Evolutionary conservation across 2,329 filamentous ascomycete species (phyloP).

Genomic region (Microcyclosporella mali): DNA sequence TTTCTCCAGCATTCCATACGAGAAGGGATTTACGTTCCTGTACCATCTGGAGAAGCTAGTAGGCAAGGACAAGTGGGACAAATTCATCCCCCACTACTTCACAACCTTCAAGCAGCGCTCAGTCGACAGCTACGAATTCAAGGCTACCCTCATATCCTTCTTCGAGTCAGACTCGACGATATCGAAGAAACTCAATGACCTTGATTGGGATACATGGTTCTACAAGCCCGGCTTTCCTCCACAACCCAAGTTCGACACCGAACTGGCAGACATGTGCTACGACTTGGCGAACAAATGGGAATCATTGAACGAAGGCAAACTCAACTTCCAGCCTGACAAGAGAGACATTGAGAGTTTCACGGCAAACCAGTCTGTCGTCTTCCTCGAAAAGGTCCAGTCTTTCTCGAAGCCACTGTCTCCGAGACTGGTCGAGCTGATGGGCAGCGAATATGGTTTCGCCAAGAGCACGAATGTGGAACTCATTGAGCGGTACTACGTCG

Average conservation of each 20-base stretch:
- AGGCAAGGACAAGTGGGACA: constrained; percentile 81
- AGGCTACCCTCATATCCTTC: constrained; percentile 77
- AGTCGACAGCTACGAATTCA: constrained; percentile 91
- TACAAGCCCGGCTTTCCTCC: constrained; percentile 82
- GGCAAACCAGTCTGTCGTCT: constrained; percentile 85
- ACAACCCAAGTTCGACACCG: constrained; percentile 86
- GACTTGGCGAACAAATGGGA: constrained; percentile 77
- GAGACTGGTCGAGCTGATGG: constrained; percentile 64
- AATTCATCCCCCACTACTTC: constrained; percentile 95
- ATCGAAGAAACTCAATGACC: constrained; percentile 57
- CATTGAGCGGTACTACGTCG: constrained; percentile 68
- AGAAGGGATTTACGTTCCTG: constrained; percentile 93
- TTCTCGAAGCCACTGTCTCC: constrained; percentile 59
- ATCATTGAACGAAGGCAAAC: constrained; percentile 36
- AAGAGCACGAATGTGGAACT: constrained; percentile 83
- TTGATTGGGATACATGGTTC: constrained; percentile 89
- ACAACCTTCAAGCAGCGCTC: constrained; percentile 76
- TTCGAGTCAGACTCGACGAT: constrained; percentile 63
- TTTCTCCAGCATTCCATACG: constrained; percentile 87
- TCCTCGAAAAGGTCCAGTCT: constrained; percentile 72
- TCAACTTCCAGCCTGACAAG: constrained; percentile 53
- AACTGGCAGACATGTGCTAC: constrained; percentile 79
- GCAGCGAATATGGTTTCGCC: constrained; percentile 64
- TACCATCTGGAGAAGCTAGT: constrained; percentile 84
- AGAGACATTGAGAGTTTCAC: constrained; percentile 68